Percentiles rank a stretch among this genome's conserved stretches.
Evolutionary conservation across 306 rosid species (phyloP).

Genomic region (Rubus parviflorus): DNA sequence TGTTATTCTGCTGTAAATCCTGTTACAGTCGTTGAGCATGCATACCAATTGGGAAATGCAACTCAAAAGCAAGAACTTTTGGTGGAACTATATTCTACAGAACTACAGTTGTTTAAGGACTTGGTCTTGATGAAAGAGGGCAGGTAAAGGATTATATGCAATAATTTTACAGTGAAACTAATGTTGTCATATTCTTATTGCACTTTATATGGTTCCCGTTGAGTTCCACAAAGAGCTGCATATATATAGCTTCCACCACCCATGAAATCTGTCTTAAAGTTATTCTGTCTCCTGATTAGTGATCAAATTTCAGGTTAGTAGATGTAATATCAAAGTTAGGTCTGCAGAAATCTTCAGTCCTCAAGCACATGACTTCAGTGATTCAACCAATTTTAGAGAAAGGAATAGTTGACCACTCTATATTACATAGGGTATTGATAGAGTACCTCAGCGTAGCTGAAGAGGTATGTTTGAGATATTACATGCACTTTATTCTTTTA

Average conservation of each 20-base stretch:
- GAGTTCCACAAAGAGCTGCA: constrained; percentile 11
- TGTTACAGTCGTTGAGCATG: constrained; percentile 79
- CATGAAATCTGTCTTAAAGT: background rate
- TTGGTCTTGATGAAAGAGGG: constrained; percentile 66
- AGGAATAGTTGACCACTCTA: constrained; percentile 94
- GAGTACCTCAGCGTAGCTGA: constrained; percentile 86
- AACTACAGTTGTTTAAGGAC: constrained; percentile 83
- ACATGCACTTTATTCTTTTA: background rate
- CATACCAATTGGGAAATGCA: constrained; percentile 72
- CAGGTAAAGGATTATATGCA: constrained; percentile 53
- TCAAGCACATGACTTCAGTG: constrained; percentile 70
- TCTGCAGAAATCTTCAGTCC: constrained; percentile 75
- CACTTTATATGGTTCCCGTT: background rate
- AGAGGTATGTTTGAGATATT: constrained; percentile 47
- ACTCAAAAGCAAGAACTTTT: constrained; percentile 82
- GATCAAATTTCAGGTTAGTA: constrained; percentile 51
- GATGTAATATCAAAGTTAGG: constrained; percentile 76
- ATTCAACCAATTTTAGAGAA: constrained; percentile 94
- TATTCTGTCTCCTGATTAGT: constrained; percentile 20
- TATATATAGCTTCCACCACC: constrained; percentile 8
- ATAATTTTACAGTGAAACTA: background rate
- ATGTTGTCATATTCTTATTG: constrained; percentile 1
- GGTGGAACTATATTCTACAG: constrained; percentile 72
- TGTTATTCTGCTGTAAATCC: constrained; percentile 4
- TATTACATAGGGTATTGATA: constrained; percentile 69